phyloP scores from a whole-genome alignment of 768 basidiomycete species.

The Suillus decipiens region DNA sequence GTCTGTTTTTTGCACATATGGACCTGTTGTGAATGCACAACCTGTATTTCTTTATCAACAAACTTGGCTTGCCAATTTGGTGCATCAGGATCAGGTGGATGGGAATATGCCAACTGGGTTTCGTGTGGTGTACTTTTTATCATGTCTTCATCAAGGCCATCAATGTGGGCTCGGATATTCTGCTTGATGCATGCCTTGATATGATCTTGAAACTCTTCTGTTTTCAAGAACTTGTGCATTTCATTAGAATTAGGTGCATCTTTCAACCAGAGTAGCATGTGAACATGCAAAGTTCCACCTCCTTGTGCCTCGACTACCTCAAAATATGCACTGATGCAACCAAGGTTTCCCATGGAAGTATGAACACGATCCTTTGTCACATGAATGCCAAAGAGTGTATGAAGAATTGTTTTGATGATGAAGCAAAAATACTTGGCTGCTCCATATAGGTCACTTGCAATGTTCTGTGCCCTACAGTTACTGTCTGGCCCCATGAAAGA shows the following conservation, averaged over 20 bases:
- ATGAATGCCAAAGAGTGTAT: conserved; percentile 35
- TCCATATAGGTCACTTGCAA: conserved; percentile 43
- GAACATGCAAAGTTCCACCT: no score
- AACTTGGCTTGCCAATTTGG: no score
- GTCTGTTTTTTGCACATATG: background rate
- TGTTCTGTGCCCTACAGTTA: conserved; percentile 23
- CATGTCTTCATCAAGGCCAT: background rate
- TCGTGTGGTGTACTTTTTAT: no score
- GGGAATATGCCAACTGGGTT: no score
- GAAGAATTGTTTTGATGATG: conserved; percentile 33
- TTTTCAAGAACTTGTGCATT: no score
- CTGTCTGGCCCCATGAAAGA: conserved; percentile 26
- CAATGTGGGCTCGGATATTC: conserved; percentile 35
- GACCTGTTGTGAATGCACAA: background rate
- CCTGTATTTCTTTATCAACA: no score
- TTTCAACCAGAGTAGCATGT: no score
- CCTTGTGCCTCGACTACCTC: conserved; percentile 40
- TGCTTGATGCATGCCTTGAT: no score
- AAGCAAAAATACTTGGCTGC: conserved; percentile 44
- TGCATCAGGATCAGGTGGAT: no score
- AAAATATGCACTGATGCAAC: conserved; percentile 20
- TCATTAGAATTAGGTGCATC: no score
- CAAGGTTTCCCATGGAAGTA: conserved; percentile 32
- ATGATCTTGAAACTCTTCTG: no score
- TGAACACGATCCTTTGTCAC: background rate